Base-by-base conservation (phyloP, 441 rosid genomes). In the Biscutella laevigata region DNA sequence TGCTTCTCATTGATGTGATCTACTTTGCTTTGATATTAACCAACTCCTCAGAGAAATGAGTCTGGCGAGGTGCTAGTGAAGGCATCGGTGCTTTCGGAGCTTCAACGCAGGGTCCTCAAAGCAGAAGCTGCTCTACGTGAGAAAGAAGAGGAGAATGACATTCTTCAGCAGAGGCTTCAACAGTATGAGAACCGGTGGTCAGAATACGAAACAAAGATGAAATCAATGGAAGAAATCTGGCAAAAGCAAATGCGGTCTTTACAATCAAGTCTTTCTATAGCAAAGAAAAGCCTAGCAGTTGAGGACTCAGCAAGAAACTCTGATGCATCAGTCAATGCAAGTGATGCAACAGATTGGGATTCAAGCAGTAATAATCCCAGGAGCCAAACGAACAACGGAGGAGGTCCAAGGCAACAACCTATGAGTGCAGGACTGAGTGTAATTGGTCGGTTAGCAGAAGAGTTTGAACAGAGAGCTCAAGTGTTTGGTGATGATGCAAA, bases 201-300 rank as follows among this genome's bases (percentile, higher is more conserved):
- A 10, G 97, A 94, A 49, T 88, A 86, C 21, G 97, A 94, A 72
- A 62, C 77, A 37, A 94, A 89, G 71, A 89, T 94, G 99, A 94
- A 88, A 69, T 94, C 99, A 49, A 94, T 94, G 99, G 99, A 94
- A 71, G 96, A 94, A 65, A 85, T 86, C 60, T 89, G 99, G 97
- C 99, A 94, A 62, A 94, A 94, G 61, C 97, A 94, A 75, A 94
- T 89, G 99, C 66, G 97, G 60, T 94, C 99, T 1, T 75, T 94
- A 41, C 96, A 94, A 48, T 94, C 97, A 16, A 88, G 97, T 49
- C 94, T 88, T 27, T 94, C 99, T 13, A 94, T 94, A 36, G 99
- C 97, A 47, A 94, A 89, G 83, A 89, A 81, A 79, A 89, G 97
- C 77, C 82, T 94, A 15, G 88, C 94, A 5, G 64, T 83, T 5